Percentiles rank a stretch among this genome's conserved stretches.
Evolutionary conservation across 129 eudicot genomes (phyloP).

Genomic region (Tanacetum coccineum): DNA sequence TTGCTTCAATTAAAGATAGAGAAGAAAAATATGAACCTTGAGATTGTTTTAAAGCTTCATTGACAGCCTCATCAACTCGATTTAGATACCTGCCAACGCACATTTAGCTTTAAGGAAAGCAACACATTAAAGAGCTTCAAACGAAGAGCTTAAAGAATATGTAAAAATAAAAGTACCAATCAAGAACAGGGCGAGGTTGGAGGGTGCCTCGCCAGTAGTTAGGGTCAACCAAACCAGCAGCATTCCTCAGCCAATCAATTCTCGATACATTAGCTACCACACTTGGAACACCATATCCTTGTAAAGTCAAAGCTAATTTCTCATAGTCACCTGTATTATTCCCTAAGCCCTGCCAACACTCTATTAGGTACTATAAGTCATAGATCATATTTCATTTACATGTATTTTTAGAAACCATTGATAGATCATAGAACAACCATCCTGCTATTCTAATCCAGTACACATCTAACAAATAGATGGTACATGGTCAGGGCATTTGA

Average conservation of each 20-base stretch:
- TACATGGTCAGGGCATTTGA: too few relatives aligned
- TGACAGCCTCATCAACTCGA: slow-evolving; percentile 80
- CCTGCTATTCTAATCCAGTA: too few relatives aligned
- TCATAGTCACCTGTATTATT: slow-evolving; percentile 78
- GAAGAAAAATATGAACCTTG: slow-evolving; percentile 45
- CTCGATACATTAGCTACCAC: slow-evolving; percentile 83
- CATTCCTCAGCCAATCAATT: slow-evolving; percentile 94
- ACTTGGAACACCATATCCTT: slow-evolving; percentile 69
- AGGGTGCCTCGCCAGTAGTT: slow-evolving; percentile 96
- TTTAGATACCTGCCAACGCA: slow-evolving; percentile 54
- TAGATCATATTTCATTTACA: too few relatives aligned
- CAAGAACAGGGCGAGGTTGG: slow-evolving; percentile 93
- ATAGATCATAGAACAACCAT: too few relatives aligned
- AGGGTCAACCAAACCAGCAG: slow-evolving; percentile 89
- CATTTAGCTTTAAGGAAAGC: slow-evolving; percentile 3
- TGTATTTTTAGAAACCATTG: too few relatives aligned
- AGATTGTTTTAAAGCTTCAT: slow-evolving; percentile 74
- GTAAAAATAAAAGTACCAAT: slow-evolving; percentile 51
- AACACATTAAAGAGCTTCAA: not conserved
- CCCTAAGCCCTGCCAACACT: slow-evolving; percentile 64
- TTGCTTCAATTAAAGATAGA: not conserved
- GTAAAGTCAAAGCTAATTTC: slow-evolving; percentile 58
- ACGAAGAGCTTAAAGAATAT: not conserved
- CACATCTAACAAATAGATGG: too few relatives aligned
- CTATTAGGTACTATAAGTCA: not conserved